Evolutionary conservation across 208 protist species (phyloP).

Genomic region (Trypanosomatidae sp.): DNA sequence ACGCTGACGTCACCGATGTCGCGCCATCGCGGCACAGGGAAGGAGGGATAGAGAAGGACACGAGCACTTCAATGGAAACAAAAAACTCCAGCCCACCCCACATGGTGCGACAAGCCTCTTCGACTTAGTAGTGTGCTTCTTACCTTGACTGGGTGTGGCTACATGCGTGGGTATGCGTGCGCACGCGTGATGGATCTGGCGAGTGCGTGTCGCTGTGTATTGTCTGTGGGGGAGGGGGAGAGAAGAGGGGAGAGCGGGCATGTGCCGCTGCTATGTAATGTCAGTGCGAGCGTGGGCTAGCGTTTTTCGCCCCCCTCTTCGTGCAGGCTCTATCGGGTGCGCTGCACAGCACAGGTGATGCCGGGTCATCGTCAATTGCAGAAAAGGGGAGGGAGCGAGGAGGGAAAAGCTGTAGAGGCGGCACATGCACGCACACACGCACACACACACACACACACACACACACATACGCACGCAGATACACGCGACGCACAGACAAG

Average conservation of each 20-base stretch:
- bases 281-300: background rate
- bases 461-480: no score
- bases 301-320: background rate
- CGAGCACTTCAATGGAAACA: slow-evolving; percentile 56
- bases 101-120: slow-evolving; percentile 16
- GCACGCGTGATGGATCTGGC: background rate
- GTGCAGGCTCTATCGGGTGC: background rate
- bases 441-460: no score
- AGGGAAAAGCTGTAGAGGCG: background rate
- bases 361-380: background rate
- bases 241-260: no score
- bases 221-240: background rate
- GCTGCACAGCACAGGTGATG: background rate
- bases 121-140: no score
- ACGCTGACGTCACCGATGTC: background rate
- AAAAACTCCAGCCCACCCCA: slow-evolving; percentile 73
- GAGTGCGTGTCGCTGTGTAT: background rate
- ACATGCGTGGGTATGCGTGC: no score
- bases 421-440: background rate
- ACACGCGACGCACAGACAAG: background rate
- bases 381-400: background rate
- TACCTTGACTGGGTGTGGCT: no score
- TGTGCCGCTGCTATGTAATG: background rate
- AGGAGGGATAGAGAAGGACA: slow-evolving; percentile 30
- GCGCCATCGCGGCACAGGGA: slow-evolving; percentile 2